Percentiles rank a stretch among this genome's conserved stretches.
Evolutionary conservation across 73 alveolate genomes (phyloP).

Genomic region (Paramecium sonneborni): DNA sequence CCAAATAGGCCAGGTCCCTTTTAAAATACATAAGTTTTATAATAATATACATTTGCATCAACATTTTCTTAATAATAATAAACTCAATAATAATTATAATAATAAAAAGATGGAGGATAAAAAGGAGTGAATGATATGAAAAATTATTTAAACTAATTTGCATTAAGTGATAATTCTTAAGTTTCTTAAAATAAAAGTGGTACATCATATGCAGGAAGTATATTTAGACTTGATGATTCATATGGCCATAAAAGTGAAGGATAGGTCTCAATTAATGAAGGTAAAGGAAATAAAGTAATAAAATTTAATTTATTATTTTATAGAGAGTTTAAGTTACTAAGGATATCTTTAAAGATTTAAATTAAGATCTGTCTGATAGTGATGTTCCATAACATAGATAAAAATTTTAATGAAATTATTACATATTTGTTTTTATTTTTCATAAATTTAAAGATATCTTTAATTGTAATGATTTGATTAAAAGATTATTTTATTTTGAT

Average conservation of each 20-base stretch:
- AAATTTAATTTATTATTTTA: neutral
- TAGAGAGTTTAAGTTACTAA: neutral
- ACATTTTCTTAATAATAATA: neutral
- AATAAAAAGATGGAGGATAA: neutral
- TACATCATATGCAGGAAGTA: constrained; percentile 29
- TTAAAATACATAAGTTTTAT: constrained; percentile 3
- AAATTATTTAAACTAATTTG: neutral
- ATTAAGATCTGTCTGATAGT: constrained; percentile 8
- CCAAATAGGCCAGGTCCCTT: constrained; percentile 31
- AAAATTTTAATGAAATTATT: neutral
- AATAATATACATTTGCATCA: constrained; percentile 37
- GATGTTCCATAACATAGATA: neutral
- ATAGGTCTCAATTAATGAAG: neutral
- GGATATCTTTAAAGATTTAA: neutral
- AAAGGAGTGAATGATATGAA: neutral
- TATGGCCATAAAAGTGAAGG: constrained; percentile 48
- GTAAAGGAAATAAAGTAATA: neutral
- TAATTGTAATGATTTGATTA: neutral
- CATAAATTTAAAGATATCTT: neutral
- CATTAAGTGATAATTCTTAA: neutral
- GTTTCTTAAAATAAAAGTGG: constrained; percentile 19
- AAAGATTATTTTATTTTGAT: too few species aligned
- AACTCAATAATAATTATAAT: neutral
- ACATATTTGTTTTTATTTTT: neutral
- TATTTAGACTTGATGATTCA: constrained; percentile 34